phyloP scores from a whole-genome alignment of 768 basidiomycete species.

The Kwoniella sp. region DNA sequence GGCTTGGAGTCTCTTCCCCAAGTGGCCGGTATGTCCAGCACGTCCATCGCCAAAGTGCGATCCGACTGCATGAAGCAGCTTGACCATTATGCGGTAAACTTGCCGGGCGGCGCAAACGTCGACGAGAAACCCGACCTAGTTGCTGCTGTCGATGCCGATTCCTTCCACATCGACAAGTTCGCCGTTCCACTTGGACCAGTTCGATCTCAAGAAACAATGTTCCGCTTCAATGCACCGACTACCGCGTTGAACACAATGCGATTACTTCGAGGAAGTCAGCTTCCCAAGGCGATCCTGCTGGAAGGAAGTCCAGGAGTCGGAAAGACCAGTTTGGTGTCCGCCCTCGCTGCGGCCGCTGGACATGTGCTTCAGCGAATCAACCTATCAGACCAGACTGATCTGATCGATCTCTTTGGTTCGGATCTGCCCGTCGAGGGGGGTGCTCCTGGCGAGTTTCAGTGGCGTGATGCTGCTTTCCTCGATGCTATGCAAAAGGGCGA shows the following conservation, averaged over 20 bases:
- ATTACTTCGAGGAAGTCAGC: constrained; percentile 80
- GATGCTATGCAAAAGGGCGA: constrained; percentile 88
- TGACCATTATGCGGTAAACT: constrained; percentile 30
- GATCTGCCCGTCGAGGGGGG: constrained; percentile 94
- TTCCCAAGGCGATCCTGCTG: constrained; percentile 82
- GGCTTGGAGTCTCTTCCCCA: constrained; percentile 77
- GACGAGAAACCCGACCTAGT: constrained; percentile 1
- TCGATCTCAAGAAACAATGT: constrained; percentile 50
- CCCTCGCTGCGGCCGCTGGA: constrained; percentile 74
- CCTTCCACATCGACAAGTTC: constrained; percentile 69
- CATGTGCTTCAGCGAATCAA: constrained; percentile 86
- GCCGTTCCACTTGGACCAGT: constrained; percentile 61
- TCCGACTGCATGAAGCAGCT: constrained; percentile 59
- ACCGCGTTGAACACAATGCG: constrained; percentile 82
- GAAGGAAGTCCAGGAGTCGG: constrained; percentile 98
- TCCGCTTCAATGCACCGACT: constrained; percentile 84
- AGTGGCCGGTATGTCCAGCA: constrained; percentile 60
- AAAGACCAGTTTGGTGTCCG: constrained; percentile 87
- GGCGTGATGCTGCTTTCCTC: constrained; percentile 96
- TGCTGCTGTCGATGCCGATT: constrained; percentile 25
- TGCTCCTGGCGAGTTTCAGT: constrained; percentile 83
- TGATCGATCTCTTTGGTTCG: constrained; percentile 91
- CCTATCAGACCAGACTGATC: constrained; percentile 94
- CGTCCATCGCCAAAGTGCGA: constrained; percentile 62
- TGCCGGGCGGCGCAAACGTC: neutral